A percentile compares a stretch with the other conserved stretches of the same genome.
Evolutionary conservation across 306 rosid species (phyloP).

Genomic region (Cicer chorassanicum): DNA sequence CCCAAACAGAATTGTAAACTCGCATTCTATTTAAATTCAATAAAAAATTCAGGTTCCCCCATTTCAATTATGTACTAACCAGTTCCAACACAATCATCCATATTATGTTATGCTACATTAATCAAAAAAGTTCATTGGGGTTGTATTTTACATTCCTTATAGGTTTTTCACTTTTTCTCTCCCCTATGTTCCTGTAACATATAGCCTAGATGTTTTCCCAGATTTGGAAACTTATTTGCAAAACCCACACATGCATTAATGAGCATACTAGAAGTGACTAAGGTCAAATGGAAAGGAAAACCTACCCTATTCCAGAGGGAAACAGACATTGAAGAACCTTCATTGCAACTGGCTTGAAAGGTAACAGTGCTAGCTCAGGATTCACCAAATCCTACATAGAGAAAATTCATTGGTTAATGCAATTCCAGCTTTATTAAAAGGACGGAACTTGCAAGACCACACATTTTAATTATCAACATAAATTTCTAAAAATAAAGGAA

Average conservation of each 20-base stretch:
- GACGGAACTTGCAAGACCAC: constrained; percentile 24
- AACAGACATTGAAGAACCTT: constrained; percentile 82
- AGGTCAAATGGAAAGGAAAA: constrained; percentile 24
- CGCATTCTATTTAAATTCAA: too few species aligned
- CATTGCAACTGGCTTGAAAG: constrained; percentile 80
- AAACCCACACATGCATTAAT: background rate
- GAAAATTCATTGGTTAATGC: constrained; percentile 31
- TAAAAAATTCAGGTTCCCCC: too few species aligned
- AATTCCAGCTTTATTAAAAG: constrained; percentile 17
- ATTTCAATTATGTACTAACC: too few species aligned
- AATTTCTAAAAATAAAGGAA: background rate
- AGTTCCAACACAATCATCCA: too few species aligned
- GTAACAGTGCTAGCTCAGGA: constrained; percentile 73
- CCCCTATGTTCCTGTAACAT: background rate
- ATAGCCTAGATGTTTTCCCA: background rate
- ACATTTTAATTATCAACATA: background rate
- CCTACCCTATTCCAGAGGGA: constrained; percentile 78
- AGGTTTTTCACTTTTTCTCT: background rate
- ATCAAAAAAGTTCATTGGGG: background rate
- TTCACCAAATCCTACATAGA: constrained; percentile 63
- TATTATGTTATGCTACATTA: background rate
- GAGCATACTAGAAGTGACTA: background rate
- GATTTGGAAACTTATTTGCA: background rate
- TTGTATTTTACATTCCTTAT: background rate
- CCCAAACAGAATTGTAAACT: too few species aligned